Evolutionary conservation across 495 filamentous ascomycete genomes (phyloP), one percentile per base, ranked within the genome.

Genomic region (Parachaetomium inaequale): DNA sequence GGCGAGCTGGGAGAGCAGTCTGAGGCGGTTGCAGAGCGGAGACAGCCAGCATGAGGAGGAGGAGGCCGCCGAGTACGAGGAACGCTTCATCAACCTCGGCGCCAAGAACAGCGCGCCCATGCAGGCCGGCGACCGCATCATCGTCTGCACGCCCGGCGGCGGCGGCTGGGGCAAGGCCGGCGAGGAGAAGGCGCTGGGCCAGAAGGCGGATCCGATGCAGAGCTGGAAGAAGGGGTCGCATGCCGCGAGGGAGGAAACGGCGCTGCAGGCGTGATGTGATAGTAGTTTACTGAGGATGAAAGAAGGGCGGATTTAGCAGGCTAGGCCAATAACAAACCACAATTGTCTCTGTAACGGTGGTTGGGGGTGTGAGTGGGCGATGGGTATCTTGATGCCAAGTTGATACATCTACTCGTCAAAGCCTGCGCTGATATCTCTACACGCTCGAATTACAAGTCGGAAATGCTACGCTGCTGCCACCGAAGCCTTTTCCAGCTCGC

Each of bases 61-160:
- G 63, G 70, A 29, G 70, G 68, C 5, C 73, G 72, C 70, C 43
- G 80, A 84, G 61, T 81, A 74, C 52, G 87, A 88, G 66, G 85
- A 88, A 68, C 77, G 90, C 45, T 77, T 76, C 31, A 89, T 98
- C 64, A 96, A 93, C 69, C 73, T 97, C 49, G 94, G 93, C 0
- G 92, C 87, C 10, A 98, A 98, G 82, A 97, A 97, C 71, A 96
- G 91, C 17, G 92, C 93, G 26, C 80, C 83, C 11, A 95, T 97
- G 85, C 79, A 87, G 66, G 79, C 85, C 0, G 93, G 94, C 25
- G 94, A 98, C 72, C 82, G 92, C 10, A 91, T 98, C 64, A 88
- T 98, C 59, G 59, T 89, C 26, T 76, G 73, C 53, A 90, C 88
- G 15, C 88, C 88, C 4, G 88, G 88, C 40, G 88, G 88, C 21